Conservation (phyloP, 345 rosid genomes). For the Psidium guajava region DNA sequence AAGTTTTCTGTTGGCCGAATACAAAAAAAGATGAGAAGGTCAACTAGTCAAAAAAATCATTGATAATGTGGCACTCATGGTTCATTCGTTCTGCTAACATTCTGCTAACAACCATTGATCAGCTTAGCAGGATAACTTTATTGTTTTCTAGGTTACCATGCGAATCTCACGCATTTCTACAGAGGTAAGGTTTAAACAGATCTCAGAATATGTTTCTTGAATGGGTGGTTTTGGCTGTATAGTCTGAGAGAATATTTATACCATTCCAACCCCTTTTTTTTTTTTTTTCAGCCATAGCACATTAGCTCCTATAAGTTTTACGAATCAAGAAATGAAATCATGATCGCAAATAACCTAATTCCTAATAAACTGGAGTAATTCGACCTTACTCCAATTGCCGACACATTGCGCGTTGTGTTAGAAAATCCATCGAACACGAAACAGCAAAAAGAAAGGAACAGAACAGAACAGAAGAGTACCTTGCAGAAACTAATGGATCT, state of each 20-base stretch:
- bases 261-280: neutral
- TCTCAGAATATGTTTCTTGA: neutral
- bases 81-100: neutral
- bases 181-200: neutral
- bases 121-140: neutral
- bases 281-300: neutral
- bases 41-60: neutral
- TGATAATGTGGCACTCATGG: neutral
- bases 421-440: neutral
- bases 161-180: neutral
- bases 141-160: neutral
- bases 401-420: neutral
- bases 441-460: neutral
- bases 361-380: neutral
- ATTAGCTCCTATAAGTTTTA: neutral
- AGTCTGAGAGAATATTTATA: neutral
- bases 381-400: neutral
- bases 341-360: neutral
- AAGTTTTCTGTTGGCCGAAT: neutral
- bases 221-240: neutral
- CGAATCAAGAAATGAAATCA: neutral
- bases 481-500: neutral
- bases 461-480: neutral
- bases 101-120: neutral
- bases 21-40: neutral